Percentiles rank a stretch among this genome's conserved stretches.
Conservation (phyloP, 1,284 basidiomycete species). For the Ganoderma boninense region DNA sequence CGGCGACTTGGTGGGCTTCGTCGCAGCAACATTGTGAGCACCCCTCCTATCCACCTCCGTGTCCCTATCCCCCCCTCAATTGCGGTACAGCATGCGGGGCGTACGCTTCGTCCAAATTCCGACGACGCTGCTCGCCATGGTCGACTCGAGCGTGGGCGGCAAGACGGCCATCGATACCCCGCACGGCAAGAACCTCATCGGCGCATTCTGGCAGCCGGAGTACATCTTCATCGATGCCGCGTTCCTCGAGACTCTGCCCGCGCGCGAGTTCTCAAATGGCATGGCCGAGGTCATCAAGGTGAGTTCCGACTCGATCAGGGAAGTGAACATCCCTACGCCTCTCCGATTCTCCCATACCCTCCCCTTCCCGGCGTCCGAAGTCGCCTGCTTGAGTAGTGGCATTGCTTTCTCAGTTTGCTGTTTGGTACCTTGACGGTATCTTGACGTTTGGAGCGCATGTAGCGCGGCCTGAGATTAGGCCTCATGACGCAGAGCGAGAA, state of each 20-base stretch:
- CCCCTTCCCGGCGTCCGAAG: background rate
- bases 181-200: constrained; percentile 97
- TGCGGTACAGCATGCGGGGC: constrained; percentile 75
- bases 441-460: background rate
- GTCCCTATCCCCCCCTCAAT: background rate
- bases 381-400: background rate
- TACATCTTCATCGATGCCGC: constrained; percentile 98
- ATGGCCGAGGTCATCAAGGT: constrained; percentile 99
- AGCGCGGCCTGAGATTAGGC: background rate
- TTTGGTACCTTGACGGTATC: background rate
- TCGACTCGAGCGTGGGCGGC: constrained; percentile 96
- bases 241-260: constrained; percentile 93
- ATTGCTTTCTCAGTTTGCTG: background rate
- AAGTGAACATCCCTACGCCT: constrained; percentile 31
- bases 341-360: background rate
- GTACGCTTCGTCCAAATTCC: constrained; percentile 96
- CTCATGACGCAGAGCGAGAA: background rate
- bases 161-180: constrained; percentile 99
- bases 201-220: constrained; percentile 98
- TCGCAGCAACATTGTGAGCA: constrained; percentile 96
- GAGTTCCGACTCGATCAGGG: background rate
- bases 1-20: constrained; percentile 95
- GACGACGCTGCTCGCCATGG: constrained; percentile 97
- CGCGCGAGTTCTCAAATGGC: constrained; percentile 95
- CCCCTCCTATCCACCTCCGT: background rate